Evolutionary conservation across 2,329 filamentous ascomycete genomes (phyloP).

Genomic region (Hymenoscyphus scutula): DNA sequence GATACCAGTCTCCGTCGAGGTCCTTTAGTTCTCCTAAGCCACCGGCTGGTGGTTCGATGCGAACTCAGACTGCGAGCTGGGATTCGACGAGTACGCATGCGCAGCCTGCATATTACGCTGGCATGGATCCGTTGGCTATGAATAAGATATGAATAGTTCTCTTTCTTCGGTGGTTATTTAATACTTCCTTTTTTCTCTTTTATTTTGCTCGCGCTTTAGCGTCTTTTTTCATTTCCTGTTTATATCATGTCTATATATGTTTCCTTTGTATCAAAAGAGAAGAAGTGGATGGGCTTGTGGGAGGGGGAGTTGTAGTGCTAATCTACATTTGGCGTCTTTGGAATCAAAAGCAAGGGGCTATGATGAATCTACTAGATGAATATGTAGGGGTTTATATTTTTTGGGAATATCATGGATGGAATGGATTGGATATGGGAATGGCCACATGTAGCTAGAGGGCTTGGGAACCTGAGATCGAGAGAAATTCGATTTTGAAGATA

Average conservation of each 20-base stretch:
- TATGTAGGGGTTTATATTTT: too few relatives aligned
- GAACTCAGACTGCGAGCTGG: constrained; percentile 17
- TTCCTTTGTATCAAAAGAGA: neutral
- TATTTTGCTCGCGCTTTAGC: constrained; percentile 24
- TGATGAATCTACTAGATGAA: neutral
- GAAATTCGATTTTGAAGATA: neutral
- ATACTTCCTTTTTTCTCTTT: constrained; percentile 4
- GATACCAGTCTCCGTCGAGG: constrained; percentile 45
- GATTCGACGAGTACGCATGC: constrained; percentile 30
- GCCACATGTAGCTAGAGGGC: neutral
- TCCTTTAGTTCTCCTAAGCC: constrained; percentile 49
- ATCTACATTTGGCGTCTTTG: neutral
- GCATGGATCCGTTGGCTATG: constrained; percentile 33
- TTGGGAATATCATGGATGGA: neutral
- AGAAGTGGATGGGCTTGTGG: neutral
- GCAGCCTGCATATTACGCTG: constrained; percentile 20
- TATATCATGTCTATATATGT: constrained; percentile 4
- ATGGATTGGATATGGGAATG: neutral
- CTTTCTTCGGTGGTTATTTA: constrained; percentile 6
- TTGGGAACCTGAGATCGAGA: constrained; percentile 1
- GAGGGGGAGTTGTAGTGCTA: too few relatives aligned
- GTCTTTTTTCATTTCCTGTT: constrained; percentile 25
- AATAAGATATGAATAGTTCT: constrained; percentile 31
- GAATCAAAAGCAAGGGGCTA: neutral
- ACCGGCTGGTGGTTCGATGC: constrained; percentile 29